A percentile compares a stretch with the other conserved stretches of the same genome.
These are phyloP conservation scores for Antrodiella citrinella DNA, from an alignment of 768 basidiomycete species.

Conservation along the genomic window DNA sequence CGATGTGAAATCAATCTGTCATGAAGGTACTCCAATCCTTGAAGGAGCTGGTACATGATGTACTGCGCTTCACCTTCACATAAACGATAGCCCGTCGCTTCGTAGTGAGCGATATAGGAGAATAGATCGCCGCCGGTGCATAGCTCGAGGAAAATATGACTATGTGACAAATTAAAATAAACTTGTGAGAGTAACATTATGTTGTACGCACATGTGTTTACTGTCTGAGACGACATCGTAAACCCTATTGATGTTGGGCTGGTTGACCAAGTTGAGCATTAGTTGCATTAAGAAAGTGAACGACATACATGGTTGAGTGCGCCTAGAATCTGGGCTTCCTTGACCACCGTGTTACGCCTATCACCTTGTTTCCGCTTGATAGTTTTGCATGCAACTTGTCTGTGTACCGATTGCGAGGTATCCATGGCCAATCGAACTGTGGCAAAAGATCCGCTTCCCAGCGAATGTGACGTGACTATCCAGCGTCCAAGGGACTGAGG, in stretches of 20 bases:
- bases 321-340: slow-evolving; percentile 70
- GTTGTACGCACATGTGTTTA: slow-evolving; percentile 17
- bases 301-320: slow-evolving; percentile 58
- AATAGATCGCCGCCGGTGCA: slow-evolving; percentile 87
- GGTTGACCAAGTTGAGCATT: too few relatives aligned
- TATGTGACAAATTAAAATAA: slow-evolving; percentile 19
- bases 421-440: slow-evolving; percentile 76
- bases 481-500: slow-evolving; percentile 56
- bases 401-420: slow-evolving; percentile 34
- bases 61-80: slow-evolving; percentile 81
- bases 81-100: slow-evolving; percentile 40
- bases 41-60: slow-evolving; percentile 73
- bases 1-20: slow-evolving; percentile 68
- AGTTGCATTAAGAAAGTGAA: too few relatives aligned
- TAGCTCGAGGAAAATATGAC: slow-evolving; percentile 78
- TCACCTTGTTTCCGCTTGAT: slow-evolving; percentile 56
- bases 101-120: slow-evolving; percentile 66
- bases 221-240: slow-evolving; percentile 44
- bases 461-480: slow-evolving; percentile 67
- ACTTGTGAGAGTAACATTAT: too few relatives aligned
- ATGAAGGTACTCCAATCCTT: slow-evolving; percentile 65
- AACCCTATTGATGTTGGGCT: slow-evolving; percentile 81
- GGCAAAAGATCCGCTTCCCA: slow-evolving; percentile 78
- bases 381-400: slow-evolving; percentile 81
- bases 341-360: slow-evolving; percentile 58